These are phyloP conservation scores for Phytophthora tentaculata DNA, from an alignment of 352 stramenopile genomes.

Conservation along the genomic window DNA sequence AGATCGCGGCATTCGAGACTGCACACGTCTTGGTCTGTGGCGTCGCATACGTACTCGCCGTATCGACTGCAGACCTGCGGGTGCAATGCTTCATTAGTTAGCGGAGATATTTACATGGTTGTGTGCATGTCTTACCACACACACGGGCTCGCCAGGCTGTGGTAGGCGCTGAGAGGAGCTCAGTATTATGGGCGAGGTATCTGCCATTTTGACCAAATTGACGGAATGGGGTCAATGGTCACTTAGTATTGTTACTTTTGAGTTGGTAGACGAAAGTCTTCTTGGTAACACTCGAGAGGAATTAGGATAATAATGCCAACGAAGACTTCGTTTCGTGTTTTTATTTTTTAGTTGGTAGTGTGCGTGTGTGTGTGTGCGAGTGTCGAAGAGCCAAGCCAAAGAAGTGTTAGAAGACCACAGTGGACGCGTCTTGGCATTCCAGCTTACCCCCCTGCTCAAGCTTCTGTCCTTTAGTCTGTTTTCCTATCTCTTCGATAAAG, in stretches of 20 bases:
- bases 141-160: constrained; percentile 44
- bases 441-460: background rate
- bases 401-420: background rate
- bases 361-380: background rate
- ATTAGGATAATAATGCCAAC: background rate
- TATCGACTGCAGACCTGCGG: constrained; percentile 70
- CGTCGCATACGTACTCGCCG: constrained; percentile 83
- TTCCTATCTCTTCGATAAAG: background rate
- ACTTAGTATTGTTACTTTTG: constrained; percentile 15
- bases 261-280: too few relatives aligned
- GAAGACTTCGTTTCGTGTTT: constrained; percentile 30
- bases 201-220: constrained; percentile 17
- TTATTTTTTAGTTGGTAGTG: constrained; percentile 22
- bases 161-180: constrained; percentile 44
- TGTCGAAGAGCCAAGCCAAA: background rate
- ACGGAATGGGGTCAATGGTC: too few relatives aligned
- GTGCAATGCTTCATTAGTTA: background rate
- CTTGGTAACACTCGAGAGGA: too few relatives aligned
- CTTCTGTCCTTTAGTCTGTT: background rate
- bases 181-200: constrained; percentile 30
- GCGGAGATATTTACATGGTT: background rate
- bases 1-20: constrained; percentile 77
- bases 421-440: background rate
- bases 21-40: constrained; percentile 85
- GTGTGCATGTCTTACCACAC: constrained; percentile 40